phyloP scores from a whole-genome alignment of 129 eudicot genomes.

The Centella asiatica region DNA sequence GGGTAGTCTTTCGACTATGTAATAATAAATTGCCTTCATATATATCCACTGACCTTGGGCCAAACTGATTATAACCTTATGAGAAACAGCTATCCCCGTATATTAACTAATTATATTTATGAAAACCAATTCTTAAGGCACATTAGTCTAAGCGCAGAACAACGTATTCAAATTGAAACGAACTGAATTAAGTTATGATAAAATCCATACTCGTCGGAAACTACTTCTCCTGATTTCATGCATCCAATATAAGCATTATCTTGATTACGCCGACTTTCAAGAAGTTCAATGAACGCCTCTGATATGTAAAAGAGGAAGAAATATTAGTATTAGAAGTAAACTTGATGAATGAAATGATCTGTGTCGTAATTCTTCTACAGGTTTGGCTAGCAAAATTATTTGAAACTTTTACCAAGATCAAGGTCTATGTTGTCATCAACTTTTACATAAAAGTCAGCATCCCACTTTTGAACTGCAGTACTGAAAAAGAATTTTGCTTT shows the following conservation, averaged over 20 bases:
- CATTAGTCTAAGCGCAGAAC: background rate
- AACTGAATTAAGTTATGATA: background rate
- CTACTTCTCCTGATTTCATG: conserved; percentile 92
- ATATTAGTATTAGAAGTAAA: background rate
- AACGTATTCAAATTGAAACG: background rate
- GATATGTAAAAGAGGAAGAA: conserved; percentile 15
- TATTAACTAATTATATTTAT: too few species aligned
- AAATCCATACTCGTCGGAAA: conserved; percentile 54
- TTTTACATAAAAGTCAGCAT: conserved; percentile 92
- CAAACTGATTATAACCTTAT: too few species aligned
- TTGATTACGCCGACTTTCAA: conserved; percentile 60
- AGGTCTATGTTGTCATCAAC: conserved; percentile 68
- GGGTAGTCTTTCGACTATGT: too few species aligned
- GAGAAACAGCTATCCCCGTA: too few species aligned
- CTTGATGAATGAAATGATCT: background rate
- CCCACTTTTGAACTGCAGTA: conserved; percentile 88
- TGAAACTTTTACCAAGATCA: conserved; percentile 52
- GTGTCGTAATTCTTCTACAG: background rate
- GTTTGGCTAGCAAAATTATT: background rate
- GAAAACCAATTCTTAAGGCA: background rate
- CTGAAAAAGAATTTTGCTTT: conserved; percentile 89
- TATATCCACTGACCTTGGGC: too few species aligned
- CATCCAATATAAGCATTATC: conserved; percentile 74
- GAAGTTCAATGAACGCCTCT: conserved; percentile 74
- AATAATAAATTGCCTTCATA: too few species aligned